These are phyloP conservation scores for Funneliformis mosseae DNA, from an alignment of 192 early-diverging fungal genomes.

Conservation along the genomic window DNA sequence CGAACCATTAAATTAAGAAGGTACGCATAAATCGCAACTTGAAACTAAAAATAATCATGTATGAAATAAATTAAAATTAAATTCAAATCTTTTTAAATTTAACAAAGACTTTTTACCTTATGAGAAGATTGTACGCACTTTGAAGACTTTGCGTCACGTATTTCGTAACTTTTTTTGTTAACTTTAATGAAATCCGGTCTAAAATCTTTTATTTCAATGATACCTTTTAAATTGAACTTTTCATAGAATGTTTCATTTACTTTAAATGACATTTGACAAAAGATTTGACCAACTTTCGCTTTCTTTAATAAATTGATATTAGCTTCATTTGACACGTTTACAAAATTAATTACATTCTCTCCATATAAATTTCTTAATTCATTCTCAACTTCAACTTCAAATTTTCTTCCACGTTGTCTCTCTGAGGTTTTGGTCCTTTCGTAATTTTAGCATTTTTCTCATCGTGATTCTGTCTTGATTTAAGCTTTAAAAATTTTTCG, in stretches of 20 bases:
- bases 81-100: too few species aligned
- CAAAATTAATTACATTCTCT: background rate
- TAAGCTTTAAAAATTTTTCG: background rate
- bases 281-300: background rate
- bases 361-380: background rate
- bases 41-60: constrained; percentile 15
- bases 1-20: constrained; percentile 22
- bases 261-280: background rate
- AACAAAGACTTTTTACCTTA: background rate
- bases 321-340: background rate
- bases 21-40: constrained; percentile 33
- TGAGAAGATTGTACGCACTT: background rate
- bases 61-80: too few species aligned
- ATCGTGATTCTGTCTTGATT: background rate
- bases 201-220: background rate
- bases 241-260: background rate
- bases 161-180: background rate
- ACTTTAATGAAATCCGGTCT: background rate
- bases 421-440: background rate
- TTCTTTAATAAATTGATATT: background rate
- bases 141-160: background rate
- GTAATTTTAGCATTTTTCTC: background rate
- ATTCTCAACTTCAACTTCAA: background rate
- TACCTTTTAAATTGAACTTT: background rate
- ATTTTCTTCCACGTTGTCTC: background rate